Percentiles rank a stretch among this genome's conserved stretches.
These are phyloP conservation scores for Magnaporthales sp. DNA, from an alignment of 2,329 filamentous ascomycete genomes.

Conservation along the genomic window DNA sequence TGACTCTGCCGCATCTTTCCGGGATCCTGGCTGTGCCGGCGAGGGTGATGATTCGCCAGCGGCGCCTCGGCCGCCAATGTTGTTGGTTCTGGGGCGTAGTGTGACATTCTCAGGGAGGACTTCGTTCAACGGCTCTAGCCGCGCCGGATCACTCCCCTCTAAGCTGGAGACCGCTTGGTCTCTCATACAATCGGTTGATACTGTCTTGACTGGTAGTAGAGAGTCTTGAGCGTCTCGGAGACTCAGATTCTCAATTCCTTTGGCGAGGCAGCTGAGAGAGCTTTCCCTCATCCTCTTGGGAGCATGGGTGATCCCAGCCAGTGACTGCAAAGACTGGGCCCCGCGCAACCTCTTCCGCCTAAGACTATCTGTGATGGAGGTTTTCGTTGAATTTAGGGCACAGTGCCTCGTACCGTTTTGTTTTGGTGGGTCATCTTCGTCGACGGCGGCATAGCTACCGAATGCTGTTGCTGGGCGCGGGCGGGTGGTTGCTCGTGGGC, in stretches of 20 bases:
- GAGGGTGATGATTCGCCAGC: background rate
- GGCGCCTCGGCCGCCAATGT: constrained; percentile 6
- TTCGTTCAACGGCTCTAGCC: constrained; percentile 7
- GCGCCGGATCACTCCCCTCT: constrained; percentile 10
- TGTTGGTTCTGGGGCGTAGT: constrained; percentile 17
- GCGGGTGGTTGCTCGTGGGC: constrained; percentile 29
- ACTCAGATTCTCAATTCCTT: constrained; percentile 27
- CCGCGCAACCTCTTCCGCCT: constrained; percentile 15
- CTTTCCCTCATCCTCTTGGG: constrained; percentile 27
- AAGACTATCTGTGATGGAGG: constrained; percentile 6
- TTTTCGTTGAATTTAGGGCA: background rate
- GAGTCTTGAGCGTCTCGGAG: constrained; percentile 23
- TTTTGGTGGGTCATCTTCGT: constrained; percentile 16
- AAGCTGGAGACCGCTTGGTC: constrained; percentile 38
- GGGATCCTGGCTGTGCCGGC: background rate
- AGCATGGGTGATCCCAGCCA: background rate
- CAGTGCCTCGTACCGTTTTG: constrained; percentile 29
- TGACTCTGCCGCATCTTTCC: constrained; percentile 1
- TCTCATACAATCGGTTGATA: constrained; percentile 12
- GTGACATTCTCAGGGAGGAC: constrained; percentile 16
- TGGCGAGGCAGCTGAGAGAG: constrained; percentile 26
- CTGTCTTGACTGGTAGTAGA: constrained; percentile 6
- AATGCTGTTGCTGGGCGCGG: constrained; percentile 31
- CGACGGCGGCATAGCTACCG: constrained; percentile 21
- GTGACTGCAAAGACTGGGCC: constrained; percentile 2